phyloP scores from a whole-genome alignment of 2,329 filamentous ascomycete species.

The Tolypocladium nubicola region DNA sequence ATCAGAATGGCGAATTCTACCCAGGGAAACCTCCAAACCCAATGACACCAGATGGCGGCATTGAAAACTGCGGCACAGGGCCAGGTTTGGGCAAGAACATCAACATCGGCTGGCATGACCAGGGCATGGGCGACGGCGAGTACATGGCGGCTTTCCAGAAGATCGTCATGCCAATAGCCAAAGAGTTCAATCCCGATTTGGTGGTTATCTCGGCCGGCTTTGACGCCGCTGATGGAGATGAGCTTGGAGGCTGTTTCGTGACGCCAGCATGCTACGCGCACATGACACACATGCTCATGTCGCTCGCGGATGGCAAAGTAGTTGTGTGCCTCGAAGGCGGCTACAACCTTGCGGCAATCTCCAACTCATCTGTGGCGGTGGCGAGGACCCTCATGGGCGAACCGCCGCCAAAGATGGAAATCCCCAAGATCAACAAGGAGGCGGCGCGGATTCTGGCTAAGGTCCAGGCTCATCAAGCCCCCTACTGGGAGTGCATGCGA shows the following conservation, averaged over 20 bases:
- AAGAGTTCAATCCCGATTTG: constrained; percentile 86
- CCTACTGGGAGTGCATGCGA: constrained; percentile 83
- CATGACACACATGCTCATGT: constrained; percentile 99
- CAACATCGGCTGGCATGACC: constrained; percentile 57
- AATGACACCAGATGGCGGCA: constrained; percentile 48
- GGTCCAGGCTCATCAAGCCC: constrained; percentile 50
- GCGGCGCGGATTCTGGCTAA: constrained; percentile 45
- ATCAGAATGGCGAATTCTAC: constrained; percentile 75
- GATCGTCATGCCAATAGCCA: constrained; percentile 90
- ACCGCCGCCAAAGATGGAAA: constrained; percentile 55
- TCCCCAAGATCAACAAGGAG: constrained; percentile 47
- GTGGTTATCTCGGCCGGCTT: constrained; percentile 95
- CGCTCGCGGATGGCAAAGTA: constrained; percentile 77
- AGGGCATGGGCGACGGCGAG: constrained; percentile 89
- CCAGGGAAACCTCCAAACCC: constrained; percentile 54
- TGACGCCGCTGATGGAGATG: constrained; percentile 87
- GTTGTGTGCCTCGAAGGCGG: constrained; percentile 92
- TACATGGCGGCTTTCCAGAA: constrained; percentile 95
- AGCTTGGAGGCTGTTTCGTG: constrained; percentile 86
- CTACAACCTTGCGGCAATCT: constrained; percentile 90
- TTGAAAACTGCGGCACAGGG: constrained; percentile 47
- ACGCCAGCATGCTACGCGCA: constrained; percentile 87
- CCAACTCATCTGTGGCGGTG: constrained; percentile 82
- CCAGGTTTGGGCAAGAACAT: constrained; percentile 50
- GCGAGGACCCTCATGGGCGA: constrained; percentile 93